A percentile compares a stretch with the other conserved stretches of the same genome.
Evolutionary conservation across 208 protist species (phyloP).

Genomic region (Leishmania amazonensis): DNA sequence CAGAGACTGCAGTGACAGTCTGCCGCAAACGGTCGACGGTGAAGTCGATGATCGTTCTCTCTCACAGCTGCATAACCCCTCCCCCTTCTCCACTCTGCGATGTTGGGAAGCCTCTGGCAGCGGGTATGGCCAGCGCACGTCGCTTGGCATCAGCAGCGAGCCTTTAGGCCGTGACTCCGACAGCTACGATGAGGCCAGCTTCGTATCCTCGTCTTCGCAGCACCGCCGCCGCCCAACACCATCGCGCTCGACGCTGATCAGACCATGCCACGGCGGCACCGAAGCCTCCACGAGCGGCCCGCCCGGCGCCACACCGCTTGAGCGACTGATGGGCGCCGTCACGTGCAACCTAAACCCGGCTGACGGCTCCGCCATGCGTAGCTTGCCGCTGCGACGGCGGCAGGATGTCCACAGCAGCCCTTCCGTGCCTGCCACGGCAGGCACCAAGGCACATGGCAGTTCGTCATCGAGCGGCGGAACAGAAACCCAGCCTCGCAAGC

Average conservation of each 20-base stretch:
- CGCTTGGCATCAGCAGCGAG: not conserved
- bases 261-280: not conserved
- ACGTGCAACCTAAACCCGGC: conserved; percentile 31
- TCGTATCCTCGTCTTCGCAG: not conserved
- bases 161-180: not conserved
- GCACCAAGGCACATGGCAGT: not conserved
- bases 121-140: not conserved
- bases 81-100: not conserved
- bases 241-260: not conserved
- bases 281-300: not conserved
- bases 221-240: conserved; percentile 2
- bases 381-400: conserved; percentile 21
- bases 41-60: conserved; percentile 8
- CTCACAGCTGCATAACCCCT: not conserved
- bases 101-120: not conserved
- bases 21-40: conserved; percentile 1
- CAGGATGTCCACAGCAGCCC: not conserved
- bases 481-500: not conserved
- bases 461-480: not conserved
- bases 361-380: conserved; percentile 37
- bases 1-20: not conserved
- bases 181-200: not conserved
- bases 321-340: conserved; percentile 21
- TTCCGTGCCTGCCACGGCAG: not conserved
- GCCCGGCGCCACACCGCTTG: conserved; percentile 6